A percentile compares a stretch with the other conserved stretches of the same genome.
Evolutionary conservation across 2,329 filamentous ascomycete genomes (phyloP).

Genomic region (Fusarium nelsonii): DNA sequence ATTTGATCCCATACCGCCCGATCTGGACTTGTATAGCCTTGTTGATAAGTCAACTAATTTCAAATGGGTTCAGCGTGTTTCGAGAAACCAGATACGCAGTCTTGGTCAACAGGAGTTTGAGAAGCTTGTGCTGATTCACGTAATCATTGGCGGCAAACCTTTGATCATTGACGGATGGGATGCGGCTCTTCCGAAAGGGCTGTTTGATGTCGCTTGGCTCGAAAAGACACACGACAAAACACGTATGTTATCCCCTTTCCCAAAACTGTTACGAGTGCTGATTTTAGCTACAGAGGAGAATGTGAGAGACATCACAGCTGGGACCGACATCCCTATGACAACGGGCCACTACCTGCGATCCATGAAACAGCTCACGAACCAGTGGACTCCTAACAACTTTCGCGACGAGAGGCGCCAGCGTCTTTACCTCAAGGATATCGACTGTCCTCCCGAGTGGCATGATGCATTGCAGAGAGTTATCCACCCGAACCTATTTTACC

Average conservation of each 20-base stretch:
- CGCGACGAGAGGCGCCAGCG: slow-evolving; percentile 84
- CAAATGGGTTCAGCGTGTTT: slow-evolving; percentile 85
- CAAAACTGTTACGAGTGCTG: slow-evolving; percentile 19
- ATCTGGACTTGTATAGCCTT: slow-evolving; percentile 80
- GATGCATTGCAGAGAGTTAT: slow-evolving; percentile 82
- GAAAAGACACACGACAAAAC: slow-evolving; percentile 83
- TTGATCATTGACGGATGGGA: slow-evolving; percentile 93
- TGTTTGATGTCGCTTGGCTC: slow-evolving; percentile 87
- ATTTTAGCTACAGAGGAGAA: slow-evolving; percentile 73
- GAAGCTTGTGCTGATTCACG: slow-evolving; percentile 84
- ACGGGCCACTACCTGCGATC: slow-evolving; percentile 91
- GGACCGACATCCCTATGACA: slow-evolving; percentile 83
- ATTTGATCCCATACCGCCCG: slow-evolving; percentile 90
- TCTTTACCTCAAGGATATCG: slow-evolving; percentile 96
- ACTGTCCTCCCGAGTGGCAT: slow-evolving; percentile 90
- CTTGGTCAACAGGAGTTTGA: slow-evolving; percentile 86
- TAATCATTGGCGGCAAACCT: slow-evolving; percentile 86
- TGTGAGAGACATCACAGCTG: slow-evolving; percentile 82
- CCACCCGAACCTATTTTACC: slow-evolving; percentile 86
- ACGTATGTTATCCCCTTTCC: slow-evolving; percentile 61
- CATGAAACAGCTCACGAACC: slow-evolving; percentile 84
- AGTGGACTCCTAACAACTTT: slow-evolving; percentile 82
- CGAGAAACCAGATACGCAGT: slow-evolving; percentile 79
- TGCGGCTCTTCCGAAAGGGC: slow-evolving; percentile 75
- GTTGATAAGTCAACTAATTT: slow-evolving; percentile 87